phyloP scores from a whole-genome alignment of 2,329 filamentous ascomycete genomes.

The Fusarium sp. region DNA sequence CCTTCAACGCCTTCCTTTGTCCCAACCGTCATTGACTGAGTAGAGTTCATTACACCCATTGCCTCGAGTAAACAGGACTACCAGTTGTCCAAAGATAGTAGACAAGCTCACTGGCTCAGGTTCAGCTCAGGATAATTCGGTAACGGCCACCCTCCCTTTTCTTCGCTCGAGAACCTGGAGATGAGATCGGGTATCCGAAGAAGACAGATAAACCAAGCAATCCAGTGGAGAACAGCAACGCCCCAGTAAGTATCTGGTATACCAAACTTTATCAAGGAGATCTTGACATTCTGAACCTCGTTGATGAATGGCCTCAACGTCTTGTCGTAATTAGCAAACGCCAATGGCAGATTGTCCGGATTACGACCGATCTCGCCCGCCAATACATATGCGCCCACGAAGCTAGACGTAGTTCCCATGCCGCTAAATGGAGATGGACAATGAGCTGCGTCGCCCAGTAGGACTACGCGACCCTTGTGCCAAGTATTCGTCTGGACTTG shows the following conservation, averaged over 20 bases:
- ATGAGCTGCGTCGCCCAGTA: conserved; percentile 29
- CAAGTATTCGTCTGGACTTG: conserved; percentile 27
- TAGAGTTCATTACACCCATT: not conserved
- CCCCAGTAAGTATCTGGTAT: conserved; percentile 27
- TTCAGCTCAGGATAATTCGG: conserved; percentile 29
- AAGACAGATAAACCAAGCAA: conserved; percentile 31
- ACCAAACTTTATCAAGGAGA: conserved; percentile 3
- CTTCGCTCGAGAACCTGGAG: conserved; percentile 30
- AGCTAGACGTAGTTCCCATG: conserved; percentile 31
- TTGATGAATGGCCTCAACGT: conserved; percentile 24
- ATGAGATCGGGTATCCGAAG: conserved; percentile 21
- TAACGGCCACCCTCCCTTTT: conserved; percentile 32
- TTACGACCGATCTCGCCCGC: conserved; percentile 33
- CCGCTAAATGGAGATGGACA: conserved; percentile 37
- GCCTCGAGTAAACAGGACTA: not conserved
- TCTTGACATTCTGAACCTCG: conserved; percentile 31
- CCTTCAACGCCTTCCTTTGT: not conserved
- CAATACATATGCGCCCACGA: conserved; percentile 33
- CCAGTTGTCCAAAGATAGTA: not conserved
- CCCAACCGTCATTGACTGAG: not conserved
- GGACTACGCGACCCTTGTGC: conserved; percentile 22
- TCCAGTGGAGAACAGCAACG: conserved; percentile 28
- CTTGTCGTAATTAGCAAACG: conserved; percentile 34
- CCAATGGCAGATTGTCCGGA: conserved; percentile 12
- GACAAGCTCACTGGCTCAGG: not conserved